These are phyloP conservation scores for Fusarium sp. DNA, from an alignment of 2,329 filamentous ascomycete genomes.

Conservation along the genomic window DNA sequence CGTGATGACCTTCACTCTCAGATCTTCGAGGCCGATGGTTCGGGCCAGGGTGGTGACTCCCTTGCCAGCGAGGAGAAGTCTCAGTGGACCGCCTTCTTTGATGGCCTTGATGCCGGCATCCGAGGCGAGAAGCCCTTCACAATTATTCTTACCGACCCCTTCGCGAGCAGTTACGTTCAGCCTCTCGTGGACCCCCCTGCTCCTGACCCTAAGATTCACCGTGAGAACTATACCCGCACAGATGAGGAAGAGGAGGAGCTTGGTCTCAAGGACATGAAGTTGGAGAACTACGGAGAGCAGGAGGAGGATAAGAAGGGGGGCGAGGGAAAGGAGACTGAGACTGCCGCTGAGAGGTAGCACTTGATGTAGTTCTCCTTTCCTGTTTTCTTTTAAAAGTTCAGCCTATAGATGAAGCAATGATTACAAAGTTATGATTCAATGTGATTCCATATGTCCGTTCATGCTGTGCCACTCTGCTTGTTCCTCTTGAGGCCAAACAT, in stretches of 20 bases:
- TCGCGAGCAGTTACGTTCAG: slow-evolving; percentile 95
- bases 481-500: not conserved
- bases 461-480: not conserved
- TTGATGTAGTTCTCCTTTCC: not conserved
- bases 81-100: slow-evolving; percentile 87
- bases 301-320: slow-evolving; percentile 45
- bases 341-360: slow-evolving; percentile 28
- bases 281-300: slow-evolving; percentile 78
- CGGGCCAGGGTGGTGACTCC: slow-evolving; percentile 78
- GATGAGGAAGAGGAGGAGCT: slow-evolving; percentile 94
- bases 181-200: slow-evolving; percentile 79
- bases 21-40: slow-evolving; percentile 82
- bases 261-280: slow-evolving; percentile 91
- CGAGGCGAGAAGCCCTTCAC: slow-evolving; percentile 83
- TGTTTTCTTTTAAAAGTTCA: slow-evolving; percentile 27
- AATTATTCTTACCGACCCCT: slow-evolving; percentile 84
- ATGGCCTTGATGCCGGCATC: slow-evolving; percentile 79
- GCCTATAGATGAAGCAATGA: slow-evolving; percentile 36
- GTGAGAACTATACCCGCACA: slow-evolving; percentile 87
- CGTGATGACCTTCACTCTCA: slow-evolving; percentile 88
- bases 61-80: slow-evolving; percentile 72
- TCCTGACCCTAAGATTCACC: slow-evolving; percentile 81
- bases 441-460: not conserved
- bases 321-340: slow-evolving; percentile 27
- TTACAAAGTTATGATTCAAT: slow-evolving; percentile 12